Conservation (phyloP, 306 rosid species). For the Gynostemma pentaphyllum region DNA sequence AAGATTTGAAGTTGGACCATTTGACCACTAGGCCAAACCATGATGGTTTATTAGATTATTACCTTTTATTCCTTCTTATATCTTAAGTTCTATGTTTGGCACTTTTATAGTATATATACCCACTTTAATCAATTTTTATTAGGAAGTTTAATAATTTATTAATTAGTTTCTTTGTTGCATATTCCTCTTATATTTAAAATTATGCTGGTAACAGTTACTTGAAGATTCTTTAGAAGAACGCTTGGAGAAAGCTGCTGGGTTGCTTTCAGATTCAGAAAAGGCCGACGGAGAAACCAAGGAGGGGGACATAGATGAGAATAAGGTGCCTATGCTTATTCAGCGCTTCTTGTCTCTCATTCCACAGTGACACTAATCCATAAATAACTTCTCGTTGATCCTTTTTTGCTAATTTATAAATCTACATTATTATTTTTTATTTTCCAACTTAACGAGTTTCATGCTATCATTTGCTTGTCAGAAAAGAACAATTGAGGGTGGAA, state of each 20-base stretch:
- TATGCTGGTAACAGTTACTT: conserved; percentile 45
- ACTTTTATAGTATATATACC: not conserved
- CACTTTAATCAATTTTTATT: too few relatives aligned
- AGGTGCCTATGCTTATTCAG: conserved; percentile 35
- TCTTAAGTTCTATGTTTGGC: not conserved
- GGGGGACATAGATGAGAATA: conserved; percentile 67
- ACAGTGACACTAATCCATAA: not conserved
- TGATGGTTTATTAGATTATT: not conserved
- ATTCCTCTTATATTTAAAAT: not conserved
- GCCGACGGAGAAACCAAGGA: conserved; percentile 84
- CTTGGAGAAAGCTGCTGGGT: conserved; percentile 63
- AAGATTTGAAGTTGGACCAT: too few relatives aligned
- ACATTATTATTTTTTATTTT: not conserved
- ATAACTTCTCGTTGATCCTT: not conserved
- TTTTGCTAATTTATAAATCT: not conserved
- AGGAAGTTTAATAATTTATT: not conserved
- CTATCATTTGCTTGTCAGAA: conserved; percentile 37
- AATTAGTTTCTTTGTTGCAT: not conserved
- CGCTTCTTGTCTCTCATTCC: not conserved
- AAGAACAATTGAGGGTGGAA: conserved; percentile 72
- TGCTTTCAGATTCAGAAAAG: conserved; percentile 77
- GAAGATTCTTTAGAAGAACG: conserved; percentile 89
- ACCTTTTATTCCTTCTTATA: not conserved
- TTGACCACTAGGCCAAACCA: too few relatives aligned
- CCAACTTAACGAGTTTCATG: not conserved